Base-by-base conservation (phyloP, 257 asterid species). In the Coffea canephora region DNA sequence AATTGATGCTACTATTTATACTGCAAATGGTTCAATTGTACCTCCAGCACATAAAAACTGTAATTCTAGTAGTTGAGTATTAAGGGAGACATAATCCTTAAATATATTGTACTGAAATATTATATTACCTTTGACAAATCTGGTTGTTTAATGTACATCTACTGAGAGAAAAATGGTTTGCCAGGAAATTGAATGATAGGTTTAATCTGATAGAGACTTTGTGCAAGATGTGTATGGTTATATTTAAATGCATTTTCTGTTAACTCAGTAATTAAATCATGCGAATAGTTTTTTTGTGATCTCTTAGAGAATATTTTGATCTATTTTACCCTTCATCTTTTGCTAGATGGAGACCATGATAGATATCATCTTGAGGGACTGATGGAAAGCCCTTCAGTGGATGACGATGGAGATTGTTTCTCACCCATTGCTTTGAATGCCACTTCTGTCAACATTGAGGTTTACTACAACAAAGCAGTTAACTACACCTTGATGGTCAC, bases 401-500 rank as follows among this genome's bases (percentile, higher is more conserved):
- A 94, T 84, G 98, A 92, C 48, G 96, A 94, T 69, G 89, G 91
- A 64, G 97, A 94, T 86, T 96, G 99, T 89, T 94, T 94, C 89
- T 94, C 99, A 23, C 97, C 98, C 72, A 92, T 96, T 91, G 89
- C 84, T 79, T 80, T 96, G 78, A 96, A 96, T 88, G 97, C 97
- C 41, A 92, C 98, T 79, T 96, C 97, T 31, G 85, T 96, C 88
- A 92, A 94, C 81, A 86, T 90, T 66, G 98, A 94, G 75, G 89
- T 94, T 82, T 96, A 94, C 91, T 94, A 94, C 88, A 94, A 87
- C 68, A 96, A 96, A 89, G 98, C 99, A 66, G 93, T 96, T 39
- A 96, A 96, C 84, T 96, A 96, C 88, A 92, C 98, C 49, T 82
- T 96, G 95, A 90, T 96, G 99, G 97, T 96, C 85, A 96, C 99